A percentile compares a stretch with the other conserved stretches of the same genome.
These are phyloP conservation scores for Anacardium occidentale DNA, from an alignment of 345 rosid species.

Conservation along the genomic window DNA sequence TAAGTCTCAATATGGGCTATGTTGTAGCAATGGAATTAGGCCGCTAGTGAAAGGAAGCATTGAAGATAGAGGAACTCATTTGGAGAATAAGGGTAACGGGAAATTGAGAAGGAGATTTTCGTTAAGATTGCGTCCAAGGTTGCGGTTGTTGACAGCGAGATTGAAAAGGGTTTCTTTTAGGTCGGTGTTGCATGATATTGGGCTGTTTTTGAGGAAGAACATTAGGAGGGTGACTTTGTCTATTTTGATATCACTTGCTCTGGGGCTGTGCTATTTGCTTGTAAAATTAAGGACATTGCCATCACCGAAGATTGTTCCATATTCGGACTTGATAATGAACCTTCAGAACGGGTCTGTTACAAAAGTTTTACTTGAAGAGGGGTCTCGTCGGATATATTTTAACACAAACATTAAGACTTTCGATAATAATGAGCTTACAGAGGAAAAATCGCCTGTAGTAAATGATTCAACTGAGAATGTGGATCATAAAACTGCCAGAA, in stretches of 20 bases:
- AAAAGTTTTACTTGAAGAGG: slow-evolving; percentile 83
- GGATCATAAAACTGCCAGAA: slow-evolving; percentile 27
- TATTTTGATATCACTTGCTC: slow-evolving; percentile 44
- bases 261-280: slow-evolving; percentile 68
- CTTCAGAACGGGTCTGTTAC: slow-evolving; percentile 69
- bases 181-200: slow-evolving; percentile 48
- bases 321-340: slow-evolving; percentile 71
- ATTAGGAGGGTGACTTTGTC: slow-evolving; percentile 48
- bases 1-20: slow-evolving; percentile 35
- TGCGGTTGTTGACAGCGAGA: slow-evolving; percentile 50
- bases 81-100: slow-evolving; percentile 30
- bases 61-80: slow-evolving; percentile 33
- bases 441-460: slow-evolving; percentile 25
- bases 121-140: slow-evolving; percentile 65
- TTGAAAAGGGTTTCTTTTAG: slow-evolving; percentile 53
- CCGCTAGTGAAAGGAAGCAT: slow-evolving; percentile 30
- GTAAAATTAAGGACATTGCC: slow-evolving; percentile 72
- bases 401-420: slow-evolving; percentile 30
- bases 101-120: slow-evolving; percentile 46
- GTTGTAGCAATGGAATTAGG: slow-evolving; percentile 43
- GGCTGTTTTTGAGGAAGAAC: slow-evolving; percentile 54
- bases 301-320: slow-evolving; percentile 69
- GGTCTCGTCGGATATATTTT: slow-evolving; percentile 86
- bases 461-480: slow-evolving; percentile 26
- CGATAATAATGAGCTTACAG: slow-evolving; percentile 35